Evolutionary conservation across 805 yeast genomes (phyloP).

Genomic region (Saccharomycopsis capsularis): DNA sequence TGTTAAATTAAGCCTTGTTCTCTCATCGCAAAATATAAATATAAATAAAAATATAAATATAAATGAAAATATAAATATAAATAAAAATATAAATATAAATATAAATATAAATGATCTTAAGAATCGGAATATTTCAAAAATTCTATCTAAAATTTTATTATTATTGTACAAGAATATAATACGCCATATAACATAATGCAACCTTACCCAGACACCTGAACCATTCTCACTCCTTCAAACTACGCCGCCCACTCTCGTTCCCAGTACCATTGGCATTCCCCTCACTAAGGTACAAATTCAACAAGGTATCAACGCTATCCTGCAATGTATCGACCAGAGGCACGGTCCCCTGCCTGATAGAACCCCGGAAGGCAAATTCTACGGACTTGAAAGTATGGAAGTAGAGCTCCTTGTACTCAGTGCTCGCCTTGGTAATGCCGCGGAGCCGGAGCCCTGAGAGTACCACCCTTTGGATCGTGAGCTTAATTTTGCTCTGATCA

Average conservation of each 20-base stretch:
- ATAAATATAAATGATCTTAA: too few relatives aligned
- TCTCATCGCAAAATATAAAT: too few relatives aligned
- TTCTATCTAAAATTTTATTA: too few relatives aligned
- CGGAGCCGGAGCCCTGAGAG: slow-evolving; percentile 15
- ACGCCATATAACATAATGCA: too few relatives aligned
- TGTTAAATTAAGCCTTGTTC: too few relatives aligned
- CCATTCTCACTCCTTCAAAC: background rate
- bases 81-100: too few relatives aligned
- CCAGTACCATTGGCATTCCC: too few relatives aligned
- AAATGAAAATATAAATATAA: too few relatives aligned
- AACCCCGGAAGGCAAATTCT: slow-evolving; percentile 15
- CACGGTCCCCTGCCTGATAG: background rate
- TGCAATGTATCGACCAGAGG: slow-evolving; percentile 13
- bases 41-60: too few relatives aligned
- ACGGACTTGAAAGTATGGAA: slow-evolving; percentile 14
- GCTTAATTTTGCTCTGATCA: slow-evolving; percentile 5
- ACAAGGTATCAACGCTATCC: slow-evolving; percentile 14
- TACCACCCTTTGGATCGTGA: slow-evolving; percentile 8
- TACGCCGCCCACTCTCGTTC: background rate
- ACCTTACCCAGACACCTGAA: too few relatives aligned
- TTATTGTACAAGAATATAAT: too few relatives aligned
- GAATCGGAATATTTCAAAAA: too few relatives aligned
- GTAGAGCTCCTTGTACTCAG: slow-evolving; percentile 12
- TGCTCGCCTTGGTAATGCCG: slow-evolving; percentile 14
- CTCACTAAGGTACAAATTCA: slow-evolving; percentile 15